Conservation (phyloP, 257 asterid species). For the Anisodus tanguticus region DNA sequence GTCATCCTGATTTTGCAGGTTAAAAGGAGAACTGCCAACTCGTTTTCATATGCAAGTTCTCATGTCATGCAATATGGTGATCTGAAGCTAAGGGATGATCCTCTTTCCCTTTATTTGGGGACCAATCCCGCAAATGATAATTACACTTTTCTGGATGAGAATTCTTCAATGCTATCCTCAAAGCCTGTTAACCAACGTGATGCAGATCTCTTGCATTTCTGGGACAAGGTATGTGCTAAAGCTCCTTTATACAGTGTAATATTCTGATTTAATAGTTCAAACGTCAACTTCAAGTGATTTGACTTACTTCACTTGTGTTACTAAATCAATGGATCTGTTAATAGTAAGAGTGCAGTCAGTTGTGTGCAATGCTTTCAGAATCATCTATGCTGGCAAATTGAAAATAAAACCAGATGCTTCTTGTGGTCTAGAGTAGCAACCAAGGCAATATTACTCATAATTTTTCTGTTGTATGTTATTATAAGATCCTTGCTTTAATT, state of each 20-base stretch:
- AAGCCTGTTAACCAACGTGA: constrained; percentile 79
- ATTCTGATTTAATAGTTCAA: background rate
- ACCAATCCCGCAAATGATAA: constrained; percentile 83
- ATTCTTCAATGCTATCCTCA: constrained; percentile 53
- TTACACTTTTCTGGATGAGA: constrained; percentile 56
- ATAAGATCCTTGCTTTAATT: background rate
- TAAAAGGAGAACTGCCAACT: constrained; percentile 67
- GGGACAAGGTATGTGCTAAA: constrained; percentile 69
- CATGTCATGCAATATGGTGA: constrained; percentile 96
- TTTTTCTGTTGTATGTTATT: background rate
- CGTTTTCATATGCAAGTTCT: constrained; percentile 64
- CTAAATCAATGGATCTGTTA: background rate
- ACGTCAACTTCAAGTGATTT: background rate
- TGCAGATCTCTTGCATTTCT: constrained; percentile 86
- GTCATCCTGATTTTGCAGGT: constrained; percentile 55
- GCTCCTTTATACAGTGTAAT: background rate
- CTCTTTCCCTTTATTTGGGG: constrained; percentile 70
- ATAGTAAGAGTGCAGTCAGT: background rate
- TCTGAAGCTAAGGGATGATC: constrained; percentile 51
- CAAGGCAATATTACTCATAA: background rate
- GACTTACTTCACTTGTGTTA: background rate
- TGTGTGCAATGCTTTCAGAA: background rate
- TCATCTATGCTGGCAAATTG: background rate
- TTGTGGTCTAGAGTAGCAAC: background rate
- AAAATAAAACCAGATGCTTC: background rate